phyloP scores from a whole-genome alignment of 345 rosid genomes.

The Sonneratia caseolaris region DNA sequence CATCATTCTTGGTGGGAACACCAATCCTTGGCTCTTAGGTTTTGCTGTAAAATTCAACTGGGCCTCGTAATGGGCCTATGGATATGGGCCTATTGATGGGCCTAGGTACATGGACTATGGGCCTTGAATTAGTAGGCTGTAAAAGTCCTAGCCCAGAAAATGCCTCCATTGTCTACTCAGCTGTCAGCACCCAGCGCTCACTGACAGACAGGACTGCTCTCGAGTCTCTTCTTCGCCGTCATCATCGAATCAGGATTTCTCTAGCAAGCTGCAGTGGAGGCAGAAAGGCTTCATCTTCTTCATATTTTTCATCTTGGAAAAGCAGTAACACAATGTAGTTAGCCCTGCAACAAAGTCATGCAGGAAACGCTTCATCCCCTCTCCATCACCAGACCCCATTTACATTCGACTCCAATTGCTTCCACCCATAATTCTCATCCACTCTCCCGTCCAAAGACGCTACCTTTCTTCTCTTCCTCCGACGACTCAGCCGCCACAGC shows the following conservation, averaged over 20 bases:
- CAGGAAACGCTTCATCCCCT: neutral
- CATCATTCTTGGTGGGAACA: too few species aligned
- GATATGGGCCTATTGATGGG: neutral
- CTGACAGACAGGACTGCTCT: neutral
- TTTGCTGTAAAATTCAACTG: neutral
- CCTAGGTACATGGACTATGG: neutral
- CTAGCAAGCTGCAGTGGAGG: neutral
- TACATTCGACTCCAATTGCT: conserved; percentile 22
- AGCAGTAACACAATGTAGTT: neutral
- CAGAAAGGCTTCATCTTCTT: neutral
- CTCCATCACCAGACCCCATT: conserved; percentile 19
- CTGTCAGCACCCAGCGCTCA: neutral
- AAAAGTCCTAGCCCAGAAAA: too few species aligned
- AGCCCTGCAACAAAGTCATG: neutral
- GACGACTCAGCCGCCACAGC: conserved; percentile 35
- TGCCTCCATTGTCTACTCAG: too few species aligned
- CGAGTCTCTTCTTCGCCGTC: neutral
- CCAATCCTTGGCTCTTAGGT: neutral
- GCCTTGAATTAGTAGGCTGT: too few species aligned
- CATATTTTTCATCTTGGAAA: neutral
- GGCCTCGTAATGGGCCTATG: too few species aligned
- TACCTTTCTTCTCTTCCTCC: conserved; percentile 32
- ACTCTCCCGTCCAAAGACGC: conserved; percentile 23
- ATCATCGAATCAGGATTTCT: neutral
- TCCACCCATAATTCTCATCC: conserved; percentile 8